Base-by-base conservation (phyloP, 768 basidiomycete species). In the Phylloporus sp. region DNA sequence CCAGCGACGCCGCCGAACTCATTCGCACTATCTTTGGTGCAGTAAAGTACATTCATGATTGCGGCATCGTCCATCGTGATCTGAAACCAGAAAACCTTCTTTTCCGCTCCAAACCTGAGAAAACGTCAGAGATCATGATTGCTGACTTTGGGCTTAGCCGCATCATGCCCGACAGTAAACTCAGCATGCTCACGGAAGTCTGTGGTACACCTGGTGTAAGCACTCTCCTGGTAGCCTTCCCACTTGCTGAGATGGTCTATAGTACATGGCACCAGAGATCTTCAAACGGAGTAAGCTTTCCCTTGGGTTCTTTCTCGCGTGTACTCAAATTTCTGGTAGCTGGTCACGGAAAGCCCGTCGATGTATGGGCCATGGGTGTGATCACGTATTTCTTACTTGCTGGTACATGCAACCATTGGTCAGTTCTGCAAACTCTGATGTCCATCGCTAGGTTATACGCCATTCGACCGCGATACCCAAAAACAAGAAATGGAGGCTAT, bases 21-120 rank as follows among this genome's bases (percentile, higher is more conserved):
- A 79, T 99, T 7, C 83, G 90, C 48, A 93, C 89, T 15, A 89
- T 97, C 68, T 80, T 91, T 60, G 77, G 77, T 45, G 86, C 94
- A 13, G 95, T 98, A 54, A 80, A 87, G 56, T 95, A 98, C 69
- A 86, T 99, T 46, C 95, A 99, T 66, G 80, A 82, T 29, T 78
- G 84, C 51, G 94, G 91, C 15, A 94, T 99, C 65, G 95, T 99
- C 12, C 95, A 99, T 64, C 81, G 97, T 59, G 95, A 99, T 65
- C 73, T 99, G 55, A 99, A 99, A 71, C 95, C 95, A 4, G 95
- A 99, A 74, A 99, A 99, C 72, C 81, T 99, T 22, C 78, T 99
- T 28, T 99, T 98, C 84, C 85, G 90, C 51, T 86, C 88, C 15
- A 79, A 81, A 58, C 86, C 81, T 6, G 94, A 97, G 68, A 63